Evolutionary conservation across 2,329 filamentous ascomycete genomes (phyloP).

Genomic region (Polychaeton citri): DNA sequence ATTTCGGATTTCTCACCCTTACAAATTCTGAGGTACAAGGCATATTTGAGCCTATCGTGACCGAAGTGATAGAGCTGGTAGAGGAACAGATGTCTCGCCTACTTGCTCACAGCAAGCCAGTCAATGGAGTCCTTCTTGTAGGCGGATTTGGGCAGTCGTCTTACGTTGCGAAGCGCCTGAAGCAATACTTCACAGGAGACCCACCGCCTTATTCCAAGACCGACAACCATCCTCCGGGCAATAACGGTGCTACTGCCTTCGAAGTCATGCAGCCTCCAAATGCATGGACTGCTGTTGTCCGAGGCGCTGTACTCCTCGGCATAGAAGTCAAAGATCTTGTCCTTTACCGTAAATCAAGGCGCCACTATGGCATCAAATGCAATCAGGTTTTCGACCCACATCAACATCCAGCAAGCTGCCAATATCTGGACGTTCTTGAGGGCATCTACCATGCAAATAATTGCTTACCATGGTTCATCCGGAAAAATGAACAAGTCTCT

Average conservation of each 20-base stretch:
- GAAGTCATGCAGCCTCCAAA: slow-evolving; percentile 75
- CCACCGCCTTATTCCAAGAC: slow-evolving; percentile 51
- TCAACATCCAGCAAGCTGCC: slow-evolving; percentile 57
- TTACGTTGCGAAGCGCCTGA: slow-evolving; percentile 58
- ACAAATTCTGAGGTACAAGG: slow-evolving; percentile 54
- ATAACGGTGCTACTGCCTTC: slow-evolving; percentile 40
- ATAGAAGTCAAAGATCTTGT: slow-evolving; percentile 66
- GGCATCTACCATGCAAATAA: slow-evolving; percentile 74
- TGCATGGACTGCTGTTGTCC: slow-evolving; percentile 68
- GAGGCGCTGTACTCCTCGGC: slow-evolving; percentile 62
- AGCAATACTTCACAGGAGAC: slow-evolving; percentile 46
- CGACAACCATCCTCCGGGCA: slow-evolving; percentile 47
- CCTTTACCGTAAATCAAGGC: slow-evolving; percentile 57
- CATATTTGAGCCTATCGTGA: slow-evolving; percentile 56
- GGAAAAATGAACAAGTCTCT: slow-evolving; percentile 57
- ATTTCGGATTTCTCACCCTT: slow-evolving; percentile 66
- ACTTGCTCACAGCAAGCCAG: slow-evolving; percentile 23
- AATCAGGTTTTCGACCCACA: slow-evolving; percentile 61
- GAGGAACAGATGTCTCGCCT: slow-evolving; percentile 32
- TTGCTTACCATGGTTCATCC: slow-evolving; percentile 73
- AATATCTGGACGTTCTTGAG: slow-evolving; percentile 70
- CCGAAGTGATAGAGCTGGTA: slow-evolving; percentile 43
- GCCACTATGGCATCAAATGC: slow-evolving; percentile 70
- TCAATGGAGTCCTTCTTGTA: slow-evolving; percentile 61
- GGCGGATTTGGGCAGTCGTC: slow-evolving; percentile 65